A percentile compares a stretch with the other conserved stretches of the same genome.
Evolutionary conservation across 2,329 filamentous ascomycete genomes (phyloP).

Genomic region (Macrophomina pseudophaseolina): DNA sequence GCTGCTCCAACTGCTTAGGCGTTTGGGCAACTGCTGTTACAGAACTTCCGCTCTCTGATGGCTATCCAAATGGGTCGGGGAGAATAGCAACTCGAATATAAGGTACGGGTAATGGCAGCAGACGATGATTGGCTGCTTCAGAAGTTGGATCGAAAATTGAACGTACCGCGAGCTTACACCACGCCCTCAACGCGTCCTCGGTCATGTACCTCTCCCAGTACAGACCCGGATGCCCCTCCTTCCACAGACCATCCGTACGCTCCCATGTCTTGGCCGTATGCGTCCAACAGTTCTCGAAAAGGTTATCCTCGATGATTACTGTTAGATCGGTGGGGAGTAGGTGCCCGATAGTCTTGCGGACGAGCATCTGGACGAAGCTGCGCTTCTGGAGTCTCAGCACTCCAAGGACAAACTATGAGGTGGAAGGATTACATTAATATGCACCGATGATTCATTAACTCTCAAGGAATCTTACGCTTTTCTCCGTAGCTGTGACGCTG

Average conservation of each 20-base stretch:
- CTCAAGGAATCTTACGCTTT: background rate
- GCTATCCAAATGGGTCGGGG: no score
- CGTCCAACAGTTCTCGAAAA: conserved; percentile 12
- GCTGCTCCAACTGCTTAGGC: no score
- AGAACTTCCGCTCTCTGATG: no score
- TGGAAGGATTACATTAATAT: no score
- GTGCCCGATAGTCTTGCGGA: background rate
- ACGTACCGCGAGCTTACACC: conserved; percentile 19
- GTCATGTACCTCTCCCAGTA: conserved; percentile 22
- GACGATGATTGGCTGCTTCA: no score
- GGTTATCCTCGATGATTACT: background rate
- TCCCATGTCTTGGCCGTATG: conserved; percentile 4
- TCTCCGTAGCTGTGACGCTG: conserved; percentile 11
- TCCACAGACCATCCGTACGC: conserved; percentile 6
- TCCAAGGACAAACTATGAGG: background rate
- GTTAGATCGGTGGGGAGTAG: background rate
- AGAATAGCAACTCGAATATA: no score
- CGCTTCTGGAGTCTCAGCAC: conserved; percentile 15
- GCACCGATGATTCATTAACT: no score
- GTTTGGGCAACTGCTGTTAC: no score
- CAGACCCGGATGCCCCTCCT: background rate
- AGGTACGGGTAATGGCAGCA: no score
- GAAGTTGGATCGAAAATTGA: no score
- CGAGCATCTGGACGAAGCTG: background rate
- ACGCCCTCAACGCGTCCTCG: background rate